A percentile compares a stretch with the other conserved stretches of the same genome.
Conservation (phyloP, 148 eudicot species). For the Camellia lanceoleosa region DNA sequence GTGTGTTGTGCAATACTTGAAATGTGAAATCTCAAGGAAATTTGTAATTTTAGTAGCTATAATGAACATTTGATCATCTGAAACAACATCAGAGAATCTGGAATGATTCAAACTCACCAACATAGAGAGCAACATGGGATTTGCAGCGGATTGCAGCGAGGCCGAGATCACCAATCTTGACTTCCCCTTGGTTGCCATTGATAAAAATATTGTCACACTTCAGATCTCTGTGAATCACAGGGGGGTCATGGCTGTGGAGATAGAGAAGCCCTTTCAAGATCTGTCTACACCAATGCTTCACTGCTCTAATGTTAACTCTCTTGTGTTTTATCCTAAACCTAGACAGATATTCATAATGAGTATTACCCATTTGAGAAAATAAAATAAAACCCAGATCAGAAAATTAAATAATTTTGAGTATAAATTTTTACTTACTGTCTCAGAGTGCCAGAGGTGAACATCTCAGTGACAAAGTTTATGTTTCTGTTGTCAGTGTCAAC, state of each 20-base stretch:
- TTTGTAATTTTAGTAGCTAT: neutral
- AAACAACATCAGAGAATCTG: neutral
- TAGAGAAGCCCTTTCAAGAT: slow-evolving; percentile 45
- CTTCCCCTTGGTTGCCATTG: slow-evolving; percentile 51
- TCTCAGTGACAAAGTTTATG: slow-evolving; percentile 52
- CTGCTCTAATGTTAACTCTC: slow-evolving; percentile 40
- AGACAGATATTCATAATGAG: neutral
- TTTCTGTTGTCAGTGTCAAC: slow-evolving; percentile 49
- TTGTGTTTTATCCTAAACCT: slow-evolving; percentile 40
- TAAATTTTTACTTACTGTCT: slow-evolving; percentile 41
- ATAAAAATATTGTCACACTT: slow-evolving; percentile 50
- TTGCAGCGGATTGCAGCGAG: slow-evolving; percentile 49
- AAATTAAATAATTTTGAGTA: neutral
- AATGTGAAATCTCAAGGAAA: neutral
- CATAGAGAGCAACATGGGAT: slow-evolving; percentile 44
- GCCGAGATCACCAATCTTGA: slow-evolving; percentile 52
- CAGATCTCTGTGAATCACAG: slow-evolving; percentile 47
- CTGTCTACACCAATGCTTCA: slow-evolving; percentile 55
- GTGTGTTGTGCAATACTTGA: no score
- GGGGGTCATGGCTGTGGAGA: slow-evolving; percentile 51
- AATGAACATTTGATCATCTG: neutral
- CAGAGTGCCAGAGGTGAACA: slow-evolving; percentile 63
- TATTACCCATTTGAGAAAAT: neutral
- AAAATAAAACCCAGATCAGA: neutral
- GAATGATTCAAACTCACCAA: slow-evolving; percentile 25